A percentile compares a stretch with the other conserved stretches of the same genome.
phyloP scores from a whole-genome alignment of 768 basidiomycete genomes.

The Tulasnella sp. region DNA sequence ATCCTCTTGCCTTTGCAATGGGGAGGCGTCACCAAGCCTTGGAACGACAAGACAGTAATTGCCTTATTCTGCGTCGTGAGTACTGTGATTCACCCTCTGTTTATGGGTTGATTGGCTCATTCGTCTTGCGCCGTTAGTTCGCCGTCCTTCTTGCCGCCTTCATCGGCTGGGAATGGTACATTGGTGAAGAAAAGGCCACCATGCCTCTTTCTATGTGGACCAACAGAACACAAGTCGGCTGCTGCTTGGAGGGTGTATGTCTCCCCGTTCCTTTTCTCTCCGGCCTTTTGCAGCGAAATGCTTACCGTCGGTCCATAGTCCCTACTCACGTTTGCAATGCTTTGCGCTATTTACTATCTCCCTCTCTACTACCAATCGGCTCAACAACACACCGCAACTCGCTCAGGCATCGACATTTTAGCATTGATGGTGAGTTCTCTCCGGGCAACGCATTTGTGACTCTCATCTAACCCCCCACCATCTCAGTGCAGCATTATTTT shows the following conservation, averaged over 20 bases:
- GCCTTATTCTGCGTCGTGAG: conserved; percentile 38
- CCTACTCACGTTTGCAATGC: conserved; percentile 38
- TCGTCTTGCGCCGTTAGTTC: conserved; percentile 37
- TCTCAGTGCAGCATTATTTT: conserved; percentile 39
- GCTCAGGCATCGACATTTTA: conserved; percentile 47
- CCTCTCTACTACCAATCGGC: conserved; percentile 44
- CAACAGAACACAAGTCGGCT: conserved; percentile 42
- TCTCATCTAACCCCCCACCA: not conserved
- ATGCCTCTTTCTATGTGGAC: conserved; percentile 45
- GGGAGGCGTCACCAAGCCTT: conserved; percentile 50
- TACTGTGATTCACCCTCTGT: not conserved
- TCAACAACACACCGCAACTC: conserved; percentile 43
- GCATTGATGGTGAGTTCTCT: conserved; percentile 41
- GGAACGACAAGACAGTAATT: conserved; percentile 46
- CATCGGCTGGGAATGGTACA: conserved; percentile 45
- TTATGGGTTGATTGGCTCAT: conserved; percentile 37
- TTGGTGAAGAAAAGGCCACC: conserved; percentile 45
- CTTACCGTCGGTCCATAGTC: conserved; percentile 32
- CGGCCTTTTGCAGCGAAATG: not conserved
- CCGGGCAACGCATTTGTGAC: not conserved
- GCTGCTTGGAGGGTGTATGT: conserved; percentile 40
- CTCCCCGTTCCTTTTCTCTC: not conserved
- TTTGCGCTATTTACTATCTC: conserved; percentile 44
- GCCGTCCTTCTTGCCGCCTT: conserved; percentile 41
- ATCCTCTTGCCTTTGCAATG: conserved; percentile 49